These are phyloP conservation scores for Iberis pinnata DNA, from an alignment of 345 rosid species.

Conservation along the genomic window DNA sequence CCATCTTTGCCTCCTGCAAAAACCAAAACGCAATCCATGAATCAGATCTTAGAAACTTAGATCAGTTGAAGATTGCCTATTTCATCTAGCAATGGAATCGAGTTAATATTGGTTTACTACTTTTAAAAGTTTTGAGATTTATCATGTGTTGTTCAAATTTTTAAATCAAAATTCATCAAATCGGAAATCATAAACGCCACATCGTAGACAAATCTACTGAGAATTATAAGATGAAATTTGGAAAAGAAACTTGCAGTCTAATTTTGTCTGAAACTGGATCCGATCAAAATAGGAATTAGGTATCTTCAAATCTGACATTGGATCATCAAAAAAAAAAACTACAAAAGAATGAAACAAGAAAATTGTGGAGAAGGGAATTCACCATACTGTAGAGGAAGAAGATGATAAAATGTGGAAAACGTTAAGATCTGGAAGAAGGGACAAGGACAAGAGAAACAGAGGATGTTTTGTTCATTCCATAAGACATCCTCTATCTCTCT, in stretches of 20 bases:
- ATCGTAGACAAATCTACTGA: constrained; percentile 18
- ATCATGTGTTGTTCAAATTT: constrained; percentile 12
- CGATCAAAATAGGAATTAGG: neutral
- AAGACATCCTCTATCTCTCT: constrained; percentile 31
- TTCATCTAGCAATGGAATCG: constrained; percentile 9
- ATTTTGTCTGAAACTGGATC: constrained; percentile 29
- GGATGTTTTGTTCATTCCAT: constrained; percentile 48
- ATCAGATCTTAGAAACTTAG: constrained; percentile 23
- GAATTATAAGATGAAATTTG: no score
- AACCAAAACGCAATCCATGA: constrained; percentile 33
- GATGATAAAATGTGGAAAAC: constrained; percentile 39
- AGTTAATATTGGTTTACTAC: neutral
- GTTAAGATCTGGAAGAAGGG: constrained; percentile 70
- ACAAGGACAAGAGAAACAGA: constrained; percentile 48
- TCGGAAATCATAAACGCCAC: constrained; percentile 1
- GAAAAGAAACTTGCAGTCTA: constrained; percentile 31
- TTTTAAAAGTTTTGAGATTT: constrained; percentile 21
- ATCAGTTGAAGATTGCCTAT: constrained; percentile 21
- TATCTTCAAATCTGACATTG: neutral
- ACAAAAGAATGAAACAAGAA: constrained; percentile 17
- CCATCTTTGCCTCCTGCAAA: constrained; percentile 65
- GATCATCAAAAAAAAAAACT: constrained; percentile 23
- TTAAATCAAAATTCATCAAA: neutral
- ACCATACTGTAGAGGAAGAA: constrained; percentile 58
- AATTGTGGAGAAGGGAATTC: constrained; percentile 25